Base-by-base conservation (phyloP, 2,329 filamentous ascomycete genomes). In the Exutisphaerella laricina region DNA sequence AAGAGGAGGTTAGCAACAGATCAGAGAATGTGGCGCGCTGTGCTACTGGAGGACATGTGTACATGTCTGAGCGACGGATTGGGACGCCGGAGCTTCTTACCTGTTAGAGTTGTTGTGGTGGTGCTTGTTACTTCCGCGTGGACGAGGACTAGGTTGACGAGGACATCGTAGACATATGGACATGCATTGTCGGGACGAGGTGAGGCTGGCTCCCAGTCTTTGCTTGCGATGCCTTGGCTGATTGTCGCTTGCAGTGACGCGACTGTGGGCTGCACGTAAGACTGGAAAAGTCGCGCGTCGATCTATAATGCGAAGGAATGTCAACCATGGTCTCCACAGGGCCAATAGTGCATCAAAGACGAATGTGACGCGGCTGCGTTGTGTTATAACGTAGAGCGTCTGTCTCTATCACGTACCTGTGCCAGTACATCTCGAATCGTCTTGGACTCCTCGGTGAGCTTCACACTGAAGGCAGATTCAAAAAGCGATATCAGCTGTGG, bases 381-480 rank as follows among this genome's bases (percentile, higher is more conserved):
- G n/a, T n/a, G n/a, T n/a, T n/a, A n/a, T n/a, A n/a, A n/a, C n/a
- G n/a, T n/a, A n/a, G n/a, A n/a, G n/a, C n/a, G n/a, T n/a, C n/a
- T n/a, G n/a, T n/a, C n/a, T n/a, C n/a, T n/a, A n/a, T n/a, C n/a
- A n/a, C n/a, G n/a, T n/a, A n/a, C n/a, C n/a, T 97, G 88, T 12
- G 78, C 77, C 9, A 97, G 80, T 3, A 94, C 88, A 58, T 97
- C 88, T 42, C 84, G 82, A 60, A 98, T 90, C 0, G 86, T 92
- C 64, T 90, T 90, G 43, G 83, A 84, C 67, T 98, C 92, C 50
- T 96, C 90, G 1, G 88, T 94, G 46, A 98, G 77, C 60, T 94
- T 94, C 50, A 97, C 87, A 1, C 86, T 88, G 67, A 98, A 98
- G 42, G 87, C 80, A 37, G 86, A 88, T 63, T 98, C 92, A 59